Evolutionary conservation across 495 filamentous ascomycete genomes (phyloP).

Genomic region (Penicillium coffeae): DNA sequence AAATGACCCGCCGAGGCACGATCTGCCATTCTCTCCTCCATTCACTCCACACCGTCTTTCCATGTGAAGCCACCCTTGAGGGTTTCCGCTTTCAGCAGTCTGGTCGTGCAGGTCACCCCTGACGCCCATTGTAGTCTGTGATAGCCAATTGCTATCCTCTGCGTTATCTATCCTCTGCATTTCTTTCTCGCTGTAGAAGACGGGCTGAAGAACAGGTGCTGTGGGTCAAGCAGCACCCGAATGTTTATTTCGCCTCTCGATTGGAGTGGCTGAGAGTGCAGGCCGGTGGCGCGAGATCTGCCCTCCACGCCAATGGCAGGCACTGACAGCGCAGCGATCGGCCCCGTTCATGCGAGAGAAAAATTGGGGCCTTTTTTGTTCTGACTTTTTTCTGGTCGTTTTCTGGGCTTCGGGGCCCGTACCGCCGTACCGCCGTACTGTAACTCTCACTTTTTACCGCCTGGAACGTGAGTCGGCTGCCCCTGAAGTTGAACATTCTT

Average conservation of each 20-base stretch:
- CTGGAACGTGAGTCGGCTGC: no score
- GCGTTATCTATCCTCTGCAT: no score
- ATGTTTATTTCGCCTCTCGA: background rate
- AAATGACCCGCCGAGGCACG: constrained; percentile 27
- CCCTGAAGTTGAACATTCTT: no score
- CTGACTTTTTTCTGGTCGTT: background rate
- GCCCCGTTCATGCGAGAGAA: background rate
- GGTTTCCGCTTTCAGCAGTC: no score
- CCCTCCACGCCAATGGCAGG: background rate
- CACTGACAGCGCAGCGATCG: background rate
- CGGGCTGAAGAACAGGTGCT: no score
- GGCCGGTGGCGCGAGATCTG: background rate
- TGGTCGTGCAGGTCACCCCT: background rate
- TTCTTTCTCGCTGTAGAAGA: no score
- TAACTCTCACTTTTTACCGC: background rate
- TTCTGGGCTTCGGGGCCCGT: background rate
- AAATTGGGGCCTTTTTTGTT: background rate
- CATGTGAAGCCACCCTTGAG: no score
- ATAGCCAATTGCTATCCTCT: no score
- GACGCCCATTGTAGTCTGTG: no score
- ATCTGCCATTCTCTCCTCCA: no score
- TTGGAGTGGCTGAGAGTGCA: background rate
- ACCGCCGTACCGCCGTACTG: background rate
- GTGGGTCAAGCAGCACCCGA: background rate
- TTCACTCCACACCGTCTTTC: constrained; percentile 4